Evolutionary conservation across 495 filamentous ascomycete genomes (phyloP), one percentile per base, ranked within the genome.

Genomic region (Penicillium samsonianum): DNA sequence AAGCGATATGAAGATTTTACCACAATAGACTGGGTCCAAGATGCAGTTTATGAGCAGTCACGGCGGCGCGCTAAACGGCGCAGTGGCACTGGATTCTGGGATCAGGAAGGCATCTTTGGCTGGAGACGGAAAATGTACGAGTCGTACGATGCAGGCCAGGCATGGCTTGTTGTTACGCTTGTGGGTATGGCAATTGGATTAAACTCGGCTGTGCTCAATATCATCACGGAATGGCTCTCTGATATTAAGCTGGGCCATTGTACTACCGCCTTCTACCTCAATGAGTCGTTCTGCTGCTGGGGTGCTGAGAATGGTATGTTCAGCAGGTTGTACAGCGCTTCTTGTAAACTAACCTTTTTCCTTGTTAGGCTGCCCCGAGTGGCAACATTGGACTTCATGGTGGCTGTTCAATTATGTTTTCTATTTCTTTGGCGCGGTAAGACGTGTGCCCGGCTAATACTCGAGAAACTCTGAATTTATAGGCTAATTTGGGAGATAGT

Each of bases 1-100:
- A 96, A 96, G 73, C 84, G 95, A 74, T 98, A 98, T 77, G 94
- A 98, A 70, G 86, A 90, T 67, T 98, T 98, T 69, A 97, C 93
- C 5, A 98, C 94, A 0, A 98, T 98, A 82, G 92, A 98, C 71
- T 98, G 94, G 94, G 92, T 98, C 1, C 92, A 98, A 69, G 94
- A 98, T 84, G 93, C 93, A 2, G 87, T 92, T 14, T 87, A 92
- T 45, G 94, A 96, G 71, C 90, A 96, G 71, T 73, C 89, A 35
- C 84, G 92, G 46, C 82, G 92, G 49, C 88, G 89, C 65, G 84
- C 89, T 19, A 80, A 86, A 67, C 82, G 87, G 65, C 86, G 84
- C 76, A 86, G 87, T 60, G 84, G 84, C 16, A 87, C 83, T 19
- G 87, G 90, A 3, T 89, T 89, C 63, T 92, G 89, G 75, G 85